phyloP scores from a whole-genome alignment of 2,329 filamentous ascomycete species.

The Hymenoscyphus linearis region DNA sequence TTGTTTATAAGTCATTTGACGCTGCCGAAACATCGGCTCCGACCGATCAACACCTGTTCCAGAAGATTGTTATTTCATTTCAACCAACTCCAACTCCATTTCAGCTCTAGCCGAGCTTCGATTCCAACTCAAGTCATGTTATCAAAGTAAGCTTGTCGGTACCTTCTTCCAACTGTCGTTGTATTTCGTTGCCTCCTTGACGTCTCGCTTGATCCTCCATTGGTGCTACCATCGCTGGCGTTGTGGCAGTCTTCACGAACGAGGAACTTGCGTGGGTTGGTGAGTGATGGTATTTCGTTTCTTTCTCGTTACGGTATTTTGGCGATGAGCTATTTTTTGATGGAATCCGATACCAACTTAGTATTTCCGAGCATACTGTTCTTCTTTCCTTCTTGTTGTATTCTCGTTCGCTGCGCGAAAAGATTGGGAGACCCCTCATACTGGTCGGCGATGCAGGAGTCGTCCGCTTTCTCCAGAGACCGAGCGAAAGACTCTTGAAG shows the following conservation, averaged over 20 bases:
- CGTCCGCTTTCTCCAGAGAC: neutral
- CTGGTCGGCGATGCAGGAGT: neutral
- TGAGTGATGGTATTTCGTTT: constrained; percentile 19
- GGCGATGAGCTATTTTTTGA: constrained; percentile 6
- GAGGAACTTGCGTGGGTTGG: constrained; percentile 19
- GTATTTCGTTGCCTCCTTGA: neutral
- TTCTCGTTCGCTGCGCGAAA: constrained; percentile 1
- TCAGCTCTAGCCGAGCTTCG: too few relatives aligned
- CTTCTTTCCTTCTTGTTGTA: constrained; percentile 3
- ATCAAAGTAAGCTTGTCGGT: neutral
- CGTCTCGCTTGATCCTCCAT: constrained; percentile 1
- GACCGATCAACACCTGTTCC: neutral
- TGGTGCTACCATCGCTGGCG: constrained; percentile 14
- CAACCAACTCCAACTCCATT: neutral
- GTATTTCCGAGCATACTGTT: constrained; percentile 7
- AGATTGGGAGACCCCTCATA: constrained; percentile 12
- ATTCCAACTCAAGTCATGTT: too few relatives aligned
- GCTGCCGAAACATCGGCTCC: neutral
- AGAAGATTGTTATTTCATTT: neutral
- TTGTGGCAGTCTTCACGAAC: constrained; percentile 20
- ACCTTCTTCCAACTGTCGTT: neutral
- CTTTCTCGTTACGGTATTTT: constrained; percentile 12
- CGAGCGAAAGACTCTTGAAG: neutral
- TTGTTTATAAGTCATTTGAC: too few relatives aligned
- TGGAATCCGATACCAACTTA: constrained; percentile 7